These are phyloP conservation scores for Aeschynomene evenia DNA, from an alignment of 306 rosid species.

Conservation along the genomic window DNA sequence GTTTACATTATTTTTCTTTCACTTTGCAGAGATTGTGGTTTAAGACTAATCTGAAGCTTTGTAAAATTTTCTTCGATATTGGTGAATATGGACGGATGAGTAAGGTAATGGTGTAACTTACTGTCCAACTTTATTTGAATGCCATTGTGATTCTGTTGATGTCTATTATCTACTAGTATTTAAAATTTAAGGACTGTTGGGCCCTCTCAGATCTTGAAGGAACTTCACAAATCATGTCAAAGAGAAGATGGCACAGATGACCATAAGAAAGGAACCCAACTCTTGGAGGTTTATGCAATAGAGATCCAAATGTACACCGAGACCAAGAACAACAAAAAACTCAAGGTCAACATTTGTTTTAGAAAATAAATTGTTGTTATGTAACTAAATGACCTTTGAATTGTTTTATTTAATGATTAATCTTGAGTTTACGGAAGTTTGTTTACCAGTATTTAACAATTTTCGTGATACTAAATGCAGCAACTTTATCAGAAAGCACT, in stretches of 20 bases:
- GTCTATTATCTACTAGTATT: slow-evolving; percentile 16
- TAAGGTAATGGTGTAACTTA: slow-evolving; percentile 56
- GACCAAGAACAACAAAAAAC: slow-evolving; percentile 96
- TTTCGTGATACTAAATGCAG: slow-evolving; percentile 53
- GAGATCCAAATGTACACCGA: slow-evolving; percentile 98
- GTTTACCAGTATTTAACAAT: slow-evolving; percentile 24
- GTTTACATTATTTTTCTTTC: slow-evolving; percentile 4
- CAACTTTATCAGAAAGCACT: slow-evolving; percentile 98
- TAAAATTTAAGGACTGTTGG: slow-evolving; percentile 28
- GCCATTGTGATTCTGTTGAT: background rate
- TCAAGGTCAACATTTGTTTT: slow-evolving; percentile 61
- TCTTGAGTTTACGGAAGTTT: slow-evolving; percentile 20
- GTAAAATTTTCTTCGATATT: slow-evolving; percentile 97
- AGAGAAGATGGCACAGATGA: slow-evolving; percentile 96
- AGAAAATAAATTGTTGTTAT: slow-evolving; percentile 8
- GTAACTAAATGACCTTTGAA: background rate
- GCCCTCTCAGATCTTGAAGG: slow-evolving; percentile 76
- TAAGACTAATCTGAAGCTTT: slow-evolving; percentile 96
- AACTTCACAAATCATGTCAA: slow-evolving; percentile 92
- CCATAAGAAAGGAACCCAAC: slow-evolving; percentile 98
- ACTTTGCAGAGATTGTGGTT: slow-evolving; percentile 90
- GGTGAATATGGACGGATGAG: slow-evolving; percentile 98
- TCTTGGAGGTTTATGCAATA: slow-evolving; percentile 89
- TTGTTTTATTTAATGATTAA: background rate
- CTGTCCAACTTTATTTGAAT: background rate